These are phyloP conservation scores for Metschnikowia bowlesiae DNA, from an alignment of 805 yeast genomes.

Conservation along the genomic window DNA sequence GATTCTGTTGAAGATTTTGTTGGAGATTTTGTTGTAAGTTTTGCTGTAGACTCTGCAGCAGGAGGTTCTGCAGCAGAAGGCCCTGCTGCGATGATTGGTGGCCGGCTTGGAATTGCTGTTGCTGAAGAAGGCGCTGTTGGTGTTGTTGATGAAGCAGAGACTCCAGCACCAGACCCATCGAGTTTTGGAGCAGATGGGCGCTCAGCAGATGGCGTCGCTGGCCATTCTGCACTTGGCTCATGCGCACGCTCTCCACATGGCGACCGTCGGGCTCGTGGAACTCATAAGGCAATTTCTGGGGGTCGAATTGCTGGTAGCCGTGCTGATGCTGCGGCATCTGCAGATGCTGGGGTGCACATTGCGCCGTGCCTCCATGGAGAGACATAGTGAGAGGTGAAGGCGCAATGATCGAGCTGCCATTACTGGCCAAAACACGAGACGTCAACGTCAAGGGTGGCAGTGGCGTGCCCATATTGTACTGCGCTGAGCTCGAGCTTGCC, in stretches of 20 bases:
- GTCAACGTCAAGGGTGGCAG: slow-evolving; percentile 9
- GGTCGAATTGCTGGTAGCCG: slow-evolving; percentile 1
- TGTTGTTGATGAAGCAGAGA: slow-evolving; percentile 9
- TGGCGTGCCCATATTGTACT: slow-evolving; percentile 9
- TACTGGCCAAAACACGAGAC: slow-evolving; percentile 8
- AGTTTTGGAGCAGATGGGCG: neutral
- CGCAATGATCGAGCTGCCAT: slow-evolving; percentile 3
- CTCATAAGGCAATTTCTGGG: slow-evolving; percentile 1
- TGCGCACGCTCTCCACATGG: slow-evolving; percentile 5
- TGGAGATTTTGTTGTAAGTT: neutral
- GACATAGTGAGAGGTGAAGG: slow-evolving; percentile 11
- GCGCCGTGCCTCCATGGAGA: neutral
- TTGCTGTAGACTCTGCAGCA: slow-evolving; percentile 9
- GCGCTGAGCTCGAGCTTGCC: slow-evolving; percentile 3
- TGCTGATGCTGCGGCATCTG: slow-evolving; percentile 4
- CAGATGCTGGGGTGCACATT: slow-evolving; percentile 7
- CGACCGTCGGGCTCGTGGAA: slow-evolving; percentile 4
- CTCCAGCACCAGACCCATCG: slow-evolving; percentile 3
- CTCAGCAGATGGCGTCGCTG: neutral
- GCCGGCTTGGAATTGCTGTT: slow-evolving; percentile 1
- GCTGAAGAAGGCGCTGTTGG: slow-evolving; percentile 7
- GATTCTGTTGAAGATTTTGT: neutral
- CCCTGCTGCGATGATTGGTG: slow-evolving; percentile 4
- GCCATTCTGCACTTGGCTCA: slow-evolving; percentile 1
- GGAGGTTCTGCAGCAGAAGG: slow-evolving; percentile 5